Conservation (phyloP, 257 asterid species). For the Nicotiana knightiana region DNA sequence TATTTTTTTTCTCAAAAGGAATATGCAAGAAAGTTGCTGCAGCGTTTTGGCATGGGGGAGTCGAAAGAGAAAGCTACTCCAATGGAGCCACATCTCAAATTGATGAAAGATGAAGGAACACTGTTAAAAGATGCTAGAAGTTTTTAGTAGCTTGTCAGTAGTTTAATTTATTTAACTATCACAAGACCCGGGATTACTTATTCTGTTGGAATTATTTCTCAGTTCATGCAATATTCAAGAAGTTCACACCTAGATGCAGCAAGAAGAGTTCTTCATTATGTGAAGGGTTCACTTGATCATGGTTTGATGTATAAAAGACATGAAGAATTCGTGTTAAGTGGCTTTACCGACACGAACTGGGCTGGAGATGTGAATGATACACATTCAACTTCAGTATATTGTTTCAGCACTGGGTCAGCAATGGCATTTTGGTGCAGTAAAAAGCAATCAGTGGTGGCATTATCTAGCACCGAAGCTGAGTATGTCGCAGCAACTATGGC, state of each 20-base stretch:
- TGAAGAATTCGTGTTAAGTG: background rate
- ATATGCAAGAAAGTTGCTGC: no score
- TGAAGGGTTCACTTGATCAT: background rate
- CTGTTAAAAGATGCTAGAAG: no score
- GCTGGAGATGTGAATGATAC: background rate
- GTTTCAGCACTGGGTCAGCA: background rate
- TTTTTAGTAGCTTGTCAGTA: no score
- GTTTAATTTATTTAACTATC: constrained; percentile 4
- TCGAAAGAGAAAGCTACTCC: no score
- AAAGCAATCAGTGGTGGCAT: background rate
- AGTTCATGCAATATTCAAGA: constrained; percentile 17
- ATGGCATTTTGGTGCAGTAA: background rate
- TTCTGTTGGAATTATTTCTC: constrained; percentile 14
- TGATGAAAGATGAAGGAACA: background rate
- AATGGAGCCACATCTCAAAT: no score
- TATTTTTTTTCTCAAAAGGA: no score
- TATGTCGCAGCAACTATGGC: constrained; percentile 9
- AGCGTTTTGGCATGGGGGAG: no score
- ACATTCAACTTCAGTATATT: background rate
- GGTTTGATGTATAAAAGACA: background rate
- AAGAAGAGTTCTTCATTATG: constrained; percentile 14
- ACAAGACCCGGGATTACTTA: constrained; percentile 16
- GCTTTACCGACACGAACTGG: constrained; percentile 3
- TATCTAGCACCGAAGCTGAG: background rate
- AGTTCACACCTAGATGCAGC: constrained; percentile 12